Conservation (phyloP, 768 basidiomycete species). For the Rhizopogon sp. region DNA sequence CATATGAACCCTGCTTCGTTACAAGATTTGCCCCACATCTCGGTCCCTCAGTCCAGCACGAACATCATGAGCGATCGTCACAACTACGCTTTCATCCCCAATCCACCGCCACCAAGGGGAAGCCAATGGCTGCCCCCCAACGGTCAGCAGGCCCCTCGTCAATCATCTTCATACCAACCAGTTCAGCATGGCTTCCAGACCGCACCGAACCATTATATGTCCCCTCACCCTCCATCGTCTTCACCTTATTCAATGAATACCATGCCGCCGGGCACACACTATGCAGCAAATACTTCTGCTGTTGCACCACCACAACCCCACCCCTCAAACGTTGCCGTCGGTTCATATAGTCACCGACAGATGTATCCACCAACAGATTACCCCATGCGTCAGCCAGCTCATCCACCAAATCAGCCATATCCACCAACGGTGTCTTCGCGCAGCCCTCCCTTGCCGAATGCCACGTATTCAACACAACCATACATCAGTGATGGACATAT, state of each 20-base stretch:
- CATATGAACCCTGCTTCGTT: conserved; percentile 25
- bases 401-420: conserved; percentile 22
- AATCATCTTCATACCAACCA: conserved; percentile 16
- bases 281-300: conserved; percentile 12
- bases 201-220: conserved; percentile 7
- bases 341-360: conserved; percentile 21
- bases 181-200: conserved; percentile 3
- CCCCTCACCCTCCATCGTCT: conserved; percentile 12
- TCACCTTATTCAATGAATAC: conserved; percentile 16
- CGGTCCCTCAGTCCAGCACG: neutral
- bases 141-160: conserved; percentile 18
- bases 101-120: conserved; percentile 8
- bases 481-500: neutral
- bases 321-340: conserved; percentile 3
- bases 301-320: conserved; percentile 19
- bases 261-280: conserved; percentile 8
- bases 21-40: neutral
- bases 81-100: conserved; percentile 20
- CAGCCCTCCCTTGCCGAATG: neutral
- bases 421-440: neutral
- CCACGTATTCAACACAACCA: neutral
- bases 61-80: conserved; percentile 25
- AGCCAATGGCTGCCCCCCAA: conserved; percentile 19
- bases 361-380: conserved; percentile 20
- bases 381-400: conserved; percentile 27